Evolutionary conservation across 2,329 filamentous ascomycete genomes (phyloP), one percentile per base, ranked within the genome.

Genomic region (Hypomyces rosellus): DNA sequence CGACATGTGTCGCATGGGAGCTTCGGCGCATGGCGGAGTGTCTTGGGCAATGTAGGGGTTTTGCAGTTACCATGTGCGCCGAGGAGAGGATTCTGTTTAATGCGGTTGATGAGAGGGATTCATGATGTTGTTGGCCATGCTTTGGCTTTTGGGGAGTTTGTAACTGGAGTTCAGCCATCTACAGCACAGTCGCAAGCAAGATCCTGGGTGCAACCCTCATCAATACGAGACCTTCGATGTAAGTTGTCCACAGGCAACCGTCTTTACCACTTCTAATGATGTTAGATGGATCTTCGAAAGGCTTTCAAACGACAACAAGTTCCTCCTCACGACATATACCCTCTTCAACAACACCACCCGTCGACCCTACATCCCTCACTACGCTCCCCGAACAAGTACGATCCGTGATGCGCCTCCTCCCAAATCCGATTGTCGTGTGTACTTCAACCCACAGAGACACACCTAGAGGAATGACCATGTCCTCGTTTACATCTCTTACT

Each of bases 391-490:
- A 76, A 52, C 69, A 77, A 46, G 67, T 80, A 18, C 77, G 76
- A 50, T 66, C 69, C 44, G 68, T 78, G 18, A 77, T 81, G 74
- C 76, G 78, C 50, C 71, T 75, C 13, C 66, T 82, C 12, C 68
- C 75, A 3, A 74, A 79, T 58, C 74, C 77, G 1, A 76, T 78
- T 36, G 76, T 80, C n/a, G 73, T 80, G 12, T 77, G 77, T 59
- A 81, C 78, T 18, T 66, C 76, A 18, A 62, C 67, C n/a, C 63
- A 68, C 34, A 55, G 61, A 33, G 18, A 63, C 53, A 48, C 59
- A 38, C 61, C 73, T 5, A 70, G 74, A 33, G 79, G 73, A 44
- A 78, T 82, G 73, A 82, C 80, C 33, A 78, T 81, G 69, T 82
- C 80, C 6, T 81, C 78, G 2, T 75, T 83, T 54, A 78, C 78